Evolutionary conservation across 1,284 basidiomycete genomes (phyloP).

Genomic region (Fomitopsis betulina): DNA sequence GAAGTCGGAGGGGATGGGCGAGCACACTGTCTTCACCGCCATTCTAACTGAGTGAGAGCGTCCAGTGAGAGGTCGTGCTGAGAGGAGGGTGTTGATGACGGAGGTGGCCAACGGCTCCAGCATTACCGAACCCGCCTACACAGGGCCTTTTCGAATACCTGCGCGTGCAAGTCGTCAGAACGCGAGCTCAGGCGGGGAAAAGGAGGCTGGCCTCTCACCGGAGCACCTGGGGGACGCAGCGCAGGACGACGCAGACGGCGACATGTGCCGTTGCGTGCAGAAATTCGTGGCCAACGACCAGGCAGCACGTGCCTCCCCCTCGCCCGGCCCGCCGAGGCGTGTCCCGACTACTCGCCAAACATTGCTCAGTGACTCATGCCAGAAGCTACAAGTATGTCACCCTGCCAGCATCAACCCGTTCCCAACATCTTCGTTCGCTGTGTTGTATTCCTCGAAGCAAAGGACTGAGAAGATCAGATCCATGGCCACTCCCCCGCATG

Average conservation of each 20-base stretch:
- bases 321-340: background rate
- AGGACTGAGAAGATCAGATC: background rate
- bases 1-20: slow-evolving; percentile 39
- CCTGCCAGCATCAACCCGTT: background rate
- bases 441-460: background rate
- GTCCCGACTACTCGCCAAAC: background rate
- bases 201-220: background rate
- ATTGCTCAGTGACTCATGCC: background rate
- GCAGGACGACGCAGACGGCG: slow-evolving; percentile 9
- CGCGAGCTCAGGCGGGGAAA: slow-evolving; percentile 1
- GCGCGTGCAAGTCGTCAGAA: background rate
- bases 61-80: slow-evolving; percentile 35
- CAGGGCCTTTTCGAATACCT: slow-evolving; percentile 25
- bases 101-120: slow-evolving; percentile 48
- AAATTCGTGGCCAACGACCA: slow-evolving; percentile 1
- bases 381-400: too few species aligned
- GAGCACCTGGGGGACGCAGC: slow-evolving; percentile 14
- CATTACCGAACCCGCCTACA: slow-evolving; percentile 35
- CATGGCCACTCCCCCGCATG: slow-evolving; percentile 37
- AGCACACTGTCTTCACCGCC: slow-evolving; percentile 21
- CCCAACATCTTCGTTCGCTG: background rate
- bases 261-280: slow-evolving; percentile 13
- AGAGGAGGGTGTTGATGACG: slow-evolving; percentile 46
- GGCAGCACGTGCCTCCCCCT: slow-evolving; percentile 10
- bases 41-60: slow-evolving; percentile 19